Evolutionary conservation across 2,329 filamentous ascomycete species (phyloP).

Genomic region (Periconia macrospinosa): DNA sequence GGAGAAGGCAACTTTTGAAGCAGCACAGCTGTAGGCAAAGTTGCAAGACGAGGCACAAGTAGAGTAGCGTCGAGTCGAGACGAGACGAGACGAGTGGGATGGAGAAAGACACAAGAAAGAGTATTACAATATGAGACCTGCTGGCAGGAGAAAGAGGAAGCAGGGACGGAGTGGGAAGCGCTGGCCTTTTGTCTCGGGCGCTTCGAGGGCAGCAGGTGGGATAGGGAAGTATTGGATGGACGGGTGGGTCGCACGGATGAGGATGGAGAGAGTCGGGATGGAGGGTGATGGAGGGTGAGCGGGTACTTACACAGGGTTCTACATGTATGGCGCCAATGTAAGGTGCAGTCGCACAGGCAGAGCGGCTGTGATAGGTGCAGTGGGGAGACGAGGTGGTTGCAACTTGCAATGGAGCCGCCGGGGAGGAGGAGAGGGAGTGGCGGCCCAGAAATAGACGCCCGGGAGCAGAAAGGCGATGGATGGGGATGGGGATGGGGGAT

Average conservation of each 20-base stretch:
- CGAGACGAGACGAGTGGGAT: constrained; percentile 19
- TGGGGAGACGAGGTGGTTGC: constrained; percentile 31
- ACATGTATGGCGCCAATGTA: constrained; percentile 42
- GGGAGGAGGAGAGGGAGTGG: constrained; percentile 24
- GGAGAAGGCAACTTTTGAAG: constrained; percentile 35
- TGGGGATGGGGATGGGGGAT: constrained; percentile 27
- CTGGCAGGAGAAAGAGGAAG: constrained; percentile 40
- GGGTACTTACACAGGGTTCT: constrained; percentile 43
- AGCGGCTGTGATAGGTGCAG: constrained; percentile 36
- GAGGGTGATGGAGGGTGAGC: constrained; percentile 40
- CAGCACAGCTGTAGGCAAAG: constrained; percentile 44
- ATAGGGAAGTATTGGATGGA: constrained; percentile 23
- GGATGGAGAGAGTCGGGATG: constrained; percentile 36
- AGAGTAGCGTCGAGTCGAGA: constrained; percentile 12
- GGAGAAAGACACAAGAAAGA: constrained; percentile 33
- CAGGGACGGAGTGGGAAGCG: constrained; percentile 35
- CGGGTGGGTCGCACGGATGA: constrained; percentile 30
- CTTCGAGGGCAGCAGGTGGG: constrained; percentile 32
- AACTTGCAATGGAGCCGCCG: constrained; percentile 34
- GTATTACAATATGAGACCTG: constrained; percentile 48
- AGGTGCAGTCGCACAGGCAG: constrained; percentile 33
- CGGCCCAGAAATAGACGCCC: constrained; percentile 46
- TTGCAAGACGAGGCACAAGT: constrained; percentile 23
- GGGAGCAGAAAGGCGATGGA: constrained; percentile 35
- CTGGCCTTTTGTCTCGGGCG: constrained; percentile 46